Conservation (phyloP, 2,329 filamentous ascomycete genomes). For the Hyphodiscus sp. region DNA sequence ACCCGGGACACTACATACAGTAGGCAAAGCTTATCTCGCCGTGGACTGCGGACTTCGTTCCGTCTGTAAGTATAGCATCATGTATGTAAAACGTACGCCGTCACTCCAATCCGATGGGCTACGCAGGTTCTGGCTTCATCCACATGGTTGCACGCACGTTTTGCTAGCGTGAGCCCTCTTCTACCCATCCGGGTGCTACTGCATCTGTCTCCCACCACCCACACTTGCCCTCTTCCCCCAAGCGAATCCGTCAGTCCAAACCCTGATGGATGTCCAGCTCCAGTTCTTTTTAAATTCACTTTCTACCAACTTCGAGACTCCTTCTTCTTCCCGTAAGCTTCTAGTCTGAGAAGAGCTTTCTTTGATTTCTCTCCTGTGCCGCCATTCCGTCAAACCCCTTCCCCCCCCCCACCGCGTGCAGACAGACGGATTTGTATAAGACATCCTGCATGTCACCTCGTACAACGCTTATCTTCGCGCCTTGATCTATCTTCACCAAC, state of each 20-base stretch:
- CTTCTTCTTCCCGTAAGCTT: too few relatives aligned
- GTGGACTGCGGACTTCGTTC: too few relatives aligned
- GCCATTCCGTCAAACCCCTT: background rate
- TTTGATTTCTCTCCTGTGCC: background rate
- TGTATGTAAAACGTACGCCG: too few relatives aligned
- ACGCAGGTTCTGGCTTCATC: background rate
- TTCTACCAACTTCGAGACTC: too few relatives aligned
- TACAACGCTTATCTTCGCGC: background rate
- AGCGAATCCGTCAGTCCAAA: too few relatives aligned
- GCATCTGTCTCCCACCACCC: background rate
- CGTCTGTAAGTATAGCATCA: too few relatives aligned
- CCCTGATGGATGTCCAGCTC: too few relatives aligned
- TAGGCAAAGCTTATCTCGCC: too few relatives aligned
- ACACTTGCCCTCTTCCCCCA: too few relatives aligned
- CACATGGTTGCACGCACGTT: background rate
- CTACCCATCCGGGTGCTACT: conserved; percentile 13
- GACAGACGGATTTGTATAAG: background rate
- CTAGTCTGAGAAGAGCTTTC: too few relatives aligned
- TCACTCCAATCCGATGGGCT: too few relatives aligned
- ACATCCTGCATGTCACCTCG: background rate
- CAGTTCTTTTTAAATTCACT: background rate
- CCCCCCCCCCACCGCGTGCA: too few relatives aligned
- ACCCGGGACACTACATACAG: conserved; percentile 4
- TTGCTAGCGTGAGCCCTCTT: conserved; percentile 10
- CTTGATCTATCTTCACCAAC: background rate